These are phyloP conservation scores for Rubroboletus satanas DNA, from an alignment of 768 basidiomycete species.

Conservation along the genomic window DNA sequence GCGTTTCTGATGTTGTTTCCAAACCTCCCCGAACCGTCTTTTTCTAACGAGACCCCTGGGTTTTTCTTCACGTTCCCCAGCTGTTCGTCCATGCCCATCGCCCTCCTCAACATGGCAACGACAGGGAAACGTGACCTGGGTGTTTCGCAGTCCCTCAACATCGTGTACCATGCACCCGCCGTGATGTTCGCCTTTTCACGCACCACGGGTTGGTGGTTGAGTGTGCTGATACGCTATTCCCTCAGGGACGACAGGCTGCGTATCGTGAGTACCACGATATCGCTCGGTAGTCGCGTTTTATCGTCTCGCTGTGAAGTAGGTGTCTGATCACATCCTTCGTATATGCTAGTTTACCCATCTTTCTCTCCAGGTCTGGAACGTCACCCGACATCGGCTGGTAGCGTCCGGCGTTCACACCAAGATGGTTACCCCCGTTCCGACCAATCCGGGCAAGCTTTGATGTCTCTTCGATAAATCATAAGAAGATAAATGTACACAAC, in stretches of 20 bases:
- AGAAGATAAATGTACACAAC: background rate
- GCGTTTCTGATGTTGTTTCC: conserved; percentile 12
- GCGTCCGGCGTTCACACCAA: conserved; percentile 52
- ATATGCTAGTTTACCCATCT: background rate
- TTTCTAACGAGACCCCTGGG: background rate
- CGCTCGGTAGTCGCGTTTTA: conserved; percentile 43
- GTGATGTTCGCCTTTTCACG: conserved; percentile 29
- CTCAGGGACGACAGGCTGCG: conserved; percentile 47
- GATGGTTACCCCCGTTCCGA: conserved; percentile 42
- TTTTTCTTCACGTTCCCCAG: conserved; percentile 23
- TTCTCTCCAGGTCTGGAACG: conserved; percentile 50
- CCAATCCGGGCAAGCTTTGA: conserved; percentile 16
- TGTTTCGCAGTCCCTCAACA: conserved; percentile 51
- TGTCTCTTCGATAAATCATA: conserved; percentile 4
- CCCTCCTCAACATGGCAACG: conserved; percentile 29
- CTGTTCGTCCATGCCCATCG: conserved; percentile 49
- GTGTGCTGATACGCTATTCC: background rate
- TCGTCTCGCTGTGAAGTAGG: conserved; percentile 50
- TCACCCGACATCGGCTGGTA: conserved; percentile 47
- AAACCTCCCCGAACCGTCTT: background rate
- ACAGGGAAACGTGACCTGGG: conserved; percentile 27
- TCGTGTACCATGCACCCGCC: conserved; percentile 58
- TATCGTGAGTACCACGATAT: conserved; percentile 50
- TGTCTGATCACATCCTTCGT: background rate
- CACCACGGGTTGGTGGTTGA: background rate